These are phyloP conservation scores for Boletus semigastroideus DNA, from an alignment of 1,284 basidiomycete species.

Conservation along the genomic window DNA sequence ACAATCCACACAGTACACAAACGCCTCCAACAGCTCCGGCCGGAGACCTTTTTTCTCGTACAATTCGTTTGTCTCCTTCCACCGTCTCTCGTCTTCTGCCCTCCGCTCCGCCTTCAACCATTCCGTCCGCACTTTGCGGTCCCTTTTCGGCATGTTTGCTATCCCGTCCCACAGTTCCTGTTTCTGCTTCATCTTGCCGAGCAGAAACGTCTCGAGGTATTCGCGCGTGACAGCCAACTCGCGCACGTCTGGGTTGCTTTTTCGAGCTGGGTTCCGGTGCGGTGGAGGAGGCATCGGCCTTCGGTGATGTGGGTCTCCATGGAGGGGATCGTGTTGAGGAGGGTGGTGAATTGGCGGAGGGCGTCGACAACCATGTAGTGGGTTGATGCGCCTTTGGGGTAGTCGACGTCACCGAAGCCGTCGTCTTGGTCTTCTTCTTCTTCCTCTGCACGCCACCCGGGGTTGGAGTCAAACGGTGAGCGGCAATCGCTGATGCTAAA, in stretches of 20 bases:
- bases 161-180: constrained; percentile 34
- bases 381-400: constrained; percentile 18
- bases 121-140: constrained; percentile 35
- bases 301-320: constrained; percentile 25
- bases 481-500: background rate
- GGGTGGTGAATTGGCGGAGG: constrained; percentile 27
- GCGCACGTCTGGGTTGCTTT: constrained; percentile 19
- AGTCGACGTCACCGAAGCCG: background rate
- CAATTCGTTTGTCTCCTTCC: constrained; percentile 21
- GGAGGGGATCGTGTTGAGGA: constrained; percentile 22
- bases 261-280: constrained; percentile 14
- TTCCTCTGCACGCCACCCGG: constrained; percentile 4
- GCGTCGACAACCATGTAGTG: constrained; percentile 30
- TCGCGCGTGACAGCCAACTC: constrained; percentile 27
- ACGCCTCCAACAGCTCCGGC: constrained; percentile 20
- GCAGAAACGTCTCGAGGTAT: constrained; percentile 23
- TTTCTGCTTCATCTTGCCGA: constrained; percentile 31
- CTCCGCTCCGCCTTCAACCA: constrained; percentile 33
- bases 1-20: constrained; percentile 15
- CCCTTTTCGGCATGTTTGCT: constrained; percentile 31
- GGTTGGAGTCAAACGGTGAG: background rate
- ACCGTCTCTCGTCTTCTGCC: constrained; percentile 17
- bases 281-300: constrained; percentile 19
- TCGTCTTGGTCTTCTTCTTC: background rate
- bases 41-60: constrained; percentile 7